These are phyloP conservation scores for Ceratocystis harringtonii DNA, from an alignment of 2,329 filamentous ascomycete genomes.

Conservation along the genomic window DNA sequence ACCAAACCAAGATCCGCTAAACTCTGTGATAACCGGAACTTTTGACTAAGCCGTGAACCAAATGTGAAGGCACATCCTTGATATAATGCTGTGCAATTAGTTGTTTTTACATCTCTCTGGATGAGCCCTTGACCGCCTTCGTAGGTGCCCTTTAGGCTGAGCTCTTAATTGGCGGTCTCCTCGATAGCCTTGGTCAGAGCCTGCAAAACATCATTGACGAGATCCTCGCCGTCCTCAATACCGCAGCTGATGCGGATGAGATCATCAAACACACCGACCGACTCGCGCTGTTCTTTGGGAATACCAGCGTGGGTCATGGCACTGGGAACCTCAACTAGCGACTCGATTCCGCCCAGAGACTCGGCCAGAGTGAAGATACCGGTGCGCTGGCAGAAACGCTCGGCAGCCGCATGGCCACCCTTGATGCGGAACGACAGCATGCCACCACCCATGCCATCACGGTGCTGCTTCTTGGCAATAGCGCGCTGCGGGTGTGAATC, in stretches of 20 bases:
- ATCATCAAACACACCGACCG: constrained; percentile 87
- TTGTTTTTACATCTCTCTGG: too few species aligned
- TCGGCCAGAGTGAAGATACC: constrained; percentile 88
- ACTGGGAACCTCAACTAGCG: constrained; percentile 76
- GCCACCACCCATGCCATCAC: constrained; percentile 83
- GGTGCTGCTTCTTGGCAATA: constrained; percentile 82
- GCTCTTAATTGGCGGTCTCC: constrained; percentile 17
- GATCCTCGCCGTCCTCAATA: constrained; percentile 76
- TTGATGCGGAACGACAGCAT: constrained; percentile 95
- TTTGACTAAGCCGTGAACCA: constrained; percentile 15
- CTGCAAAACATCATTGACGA: constrained; percentile 66
- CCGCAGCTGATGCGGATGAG: constrained; percentile 87
- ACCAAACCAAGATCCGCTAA: not conserved
- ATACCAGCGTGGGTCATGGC: constrained; percentile 98
- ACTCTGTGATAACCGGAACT: not conserved
- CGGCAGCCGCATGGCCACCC: constrained; percentile 71
- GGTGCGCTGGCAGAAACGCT: constrained; percentile 81
- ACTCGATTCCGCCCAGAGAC: constrained; percentile 82
- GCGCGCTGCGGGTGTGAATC: constrained; percentile 72
- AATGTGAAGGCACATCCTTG: not conserved
- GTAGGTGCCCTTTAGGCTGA: too few species aligned
- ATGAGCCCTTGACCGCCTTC: too few species aligned
- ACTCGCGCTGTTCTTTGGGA: constrained; percentile 75
- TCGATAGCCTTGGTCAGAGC: constrained; percentile 62
- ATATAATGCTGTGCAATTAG: too few species aligned